A percentile compares a stretch with the other conserved stretches of the same genome.
These are phyloP conservation scores for Collybiopsis luxurians DNA, from an alignment of 768 basidiomycete genomes.

Conservation along the genomic window DNA sequence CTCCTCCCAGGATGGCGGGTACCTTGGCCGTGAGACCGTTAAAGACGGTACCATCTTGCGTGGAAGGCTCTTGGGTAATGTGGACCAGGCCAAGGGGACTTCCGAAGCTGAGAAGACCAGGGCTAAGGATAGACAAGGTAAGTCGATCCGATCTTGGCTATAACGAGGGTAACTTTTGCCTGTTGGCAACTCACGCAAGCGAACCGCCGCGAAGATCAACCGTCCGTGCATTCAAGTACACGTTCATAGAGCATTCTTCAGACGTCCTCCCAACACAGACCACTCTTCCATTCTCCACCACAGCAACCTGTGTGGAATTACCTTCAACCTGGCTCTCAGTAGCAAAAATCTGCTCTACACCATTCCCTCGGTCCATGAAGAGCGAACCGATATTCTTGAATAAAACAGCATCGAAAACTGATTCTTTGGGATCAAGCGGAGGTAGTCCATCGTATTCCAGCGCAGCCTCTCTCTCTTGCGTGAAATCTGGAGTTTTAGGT, in stretches of 20 bases:
- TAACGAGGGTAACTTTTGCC: no score
- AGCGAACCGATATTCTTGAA: slow-evolving; percentile 66
- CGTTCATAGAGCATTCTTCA: not conserved
- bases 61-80: slow-evolving; percentile 55
- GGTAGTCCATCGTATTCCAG: slow-evolving; percentile 64
- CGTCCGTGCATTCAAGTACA: slow-evolving; percentile 22
- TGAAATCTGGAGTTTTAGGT: slow-evolving; percentile 59
- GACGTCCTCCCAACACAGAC: slow-evolving; percentile 33
- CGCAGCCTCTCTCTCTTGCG: slow-evolving; percentile 51
- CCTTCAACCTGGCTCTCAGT: slow-evolving; percentile 8
- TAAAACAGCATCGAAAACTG: slow-evolving; percentile 38
- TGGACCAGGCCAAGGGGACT: slow-evolving; percentile 61
- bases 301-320: slow-evolving; percentile 32
- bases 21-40: slow-evolving; percentile 41
- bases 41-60: slow-evolving; percentile 55
- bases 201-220: slow-evolving; percentile 69
- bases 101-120: slow-evolving; percentile 63
- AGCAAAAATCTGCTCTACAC: slow-evolving; percentile 29
- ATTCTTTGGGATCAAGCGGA: slow-evolving; percentile 47
- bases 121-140: slow-evolving; percentile 34
- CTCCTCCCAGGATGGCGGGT: slow-evolving; percentile 40
- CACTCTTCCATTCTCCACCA: slow-evolving; percentile 53
- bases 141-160: no score
- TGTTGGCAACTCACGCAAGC: slow-evolving; percentile 53
- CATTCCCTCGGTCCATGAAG: slow-evolving; percentile 31